phyloP scores from a whole-genome alignment of 441 rosid species.

The Erodium trifolium region DNA sequence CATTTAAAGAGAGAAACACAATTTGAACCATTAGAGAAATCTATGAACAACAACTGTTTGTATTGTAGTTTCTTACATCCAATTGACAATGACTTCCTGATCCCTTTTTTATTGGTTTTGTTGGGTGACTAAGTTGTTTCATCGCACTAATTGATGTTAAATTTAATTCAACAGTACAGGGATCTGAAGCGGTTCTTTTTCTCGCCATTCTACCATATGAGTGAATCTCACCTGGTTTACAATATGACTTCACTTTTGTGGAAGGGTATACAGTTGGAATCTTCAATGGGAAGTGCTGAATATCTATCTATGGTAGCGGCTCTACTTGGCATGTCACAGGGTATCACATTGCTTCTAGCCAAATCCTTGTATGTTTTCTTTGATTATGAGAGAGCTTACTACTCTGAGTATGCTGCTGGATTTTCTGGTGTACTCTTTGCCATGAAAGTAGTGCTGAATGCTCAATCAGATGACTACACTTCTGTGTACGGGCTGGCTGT shows the following conservation, averaged over 20 bases:
- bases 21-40: background rate
- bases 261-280: slow-evolving; percentile 85
- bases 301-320: slow-evolving; percentile 65
- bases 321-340: slow-evolving; percentile 74
- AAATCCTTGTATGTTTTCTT: slow-evolving; percentile 55
- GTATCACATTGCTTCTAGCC: slow-evolving; percentile 61
- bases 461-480: slow-evolving; percentile 48
- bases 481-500: slow-evolving; percentile 57
- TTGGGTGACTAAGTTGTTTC: background rate
- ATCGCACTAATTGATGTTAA: no score
- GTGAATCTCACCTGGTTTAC: slow-evolving; percentile 71
- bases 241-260: slow-evolving; percentile 86
- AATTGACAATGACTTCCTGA: background rate
- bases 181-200: slow-evolving; percentile 67
- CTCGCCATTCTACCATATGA: slow-evolving; percentile 72
- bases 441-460: slow-evolving; percentile 79
- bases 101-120: background rate
- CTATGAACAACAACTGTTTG: background rate
- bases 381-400: slow-evolving; percentile 50
- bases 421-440: slow-evolving; percentile 88
- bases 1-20: background rate
- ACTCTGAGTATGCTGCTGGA: slow-evolving; percentile 58
- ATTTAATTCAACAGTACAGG: slow-evolving; percentile 44
- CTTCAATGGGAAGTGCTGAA: slow-evolving; percentile 73
- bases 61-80: background rate